phyloP scores from a whole-genome alignment of 139 green algal species.

The Mychonastes homosphaera region DNA sequence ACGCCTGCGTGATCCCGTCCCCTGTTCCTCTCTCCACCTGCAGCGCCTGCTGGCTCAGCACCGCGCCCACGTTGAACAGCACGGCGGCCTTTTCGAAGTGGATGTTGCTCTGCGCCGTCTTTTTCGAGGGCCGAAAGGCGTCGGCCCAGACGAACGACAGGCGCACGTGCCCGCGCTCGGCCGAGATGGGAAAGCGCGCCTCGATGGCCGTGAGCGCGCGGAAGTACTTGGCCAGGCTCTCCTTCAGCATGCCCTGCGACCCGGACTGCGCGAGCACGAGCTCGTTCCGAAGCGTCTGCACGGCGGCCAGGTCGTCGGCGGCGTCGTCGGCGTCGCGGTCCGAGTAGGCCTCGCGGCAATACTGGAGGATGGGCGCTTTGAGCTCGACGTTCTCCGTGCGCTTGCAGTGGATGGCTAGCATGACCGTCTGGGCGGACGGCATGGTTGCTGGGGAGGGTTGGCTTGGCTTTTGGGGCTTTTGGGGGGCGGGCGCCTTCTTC shows the following conservation, averaged over 20 bases:
- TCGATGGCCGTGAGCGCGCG: slow-evolving; percentile 70
- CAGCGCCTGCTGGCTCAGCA: slow-evolving; percentile 63
- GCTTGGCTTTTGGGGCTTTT: no score
- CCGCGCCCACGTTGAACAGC: slow-evolving; percentile 84
- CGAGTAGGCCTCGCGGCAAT: slow-evolving; percentile 51
- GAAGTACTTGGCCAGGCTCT: slow-evolving; percentile 74
- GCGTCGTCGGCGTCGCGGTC: slow-evolving; percentile 44
- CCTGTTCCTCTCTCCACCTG: slow-evolving; percentile 51
- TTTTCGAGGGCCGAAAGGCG: slow-evolving; percentile 62
- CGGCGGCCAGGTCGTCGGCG: slow-evolving; percentile 49
- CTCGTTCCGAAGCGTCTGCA: slow-evolving; percentile 47
- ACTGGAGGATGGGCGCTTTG: slow-evolving; percentile 48
- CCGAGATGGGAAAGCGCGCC: slow-evolving; percentile 80
- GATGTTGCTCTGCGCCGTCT: slow-evolving; percentile 58
- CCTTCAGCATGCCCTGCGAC: slow-evolving; percentile 26
- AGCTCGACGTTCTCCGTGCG: slow-evolving; percentile 58
- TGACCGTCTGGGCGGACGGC: slow-evolving; percentile 22
- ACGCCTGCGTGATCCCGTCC: slow-evolving; percentile 60
- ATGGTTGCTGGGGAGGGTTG: no score
- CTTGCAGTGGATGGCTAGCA: slow-evolving; percentile 74
- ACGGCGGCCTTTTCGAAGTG: slow-evolving; percentile 87
- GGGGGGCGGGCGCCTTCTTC: no score
- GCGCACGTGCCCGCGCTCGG: slow-evolving; percentile 48
- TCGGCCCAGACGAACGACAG: slow-evolving; percentile 39
- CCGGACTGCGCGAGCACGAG: slow-evolving; percentile 27